Conservation (phyloP, 805 yeast species). For the Myxozyma kluyveri region DNA sequence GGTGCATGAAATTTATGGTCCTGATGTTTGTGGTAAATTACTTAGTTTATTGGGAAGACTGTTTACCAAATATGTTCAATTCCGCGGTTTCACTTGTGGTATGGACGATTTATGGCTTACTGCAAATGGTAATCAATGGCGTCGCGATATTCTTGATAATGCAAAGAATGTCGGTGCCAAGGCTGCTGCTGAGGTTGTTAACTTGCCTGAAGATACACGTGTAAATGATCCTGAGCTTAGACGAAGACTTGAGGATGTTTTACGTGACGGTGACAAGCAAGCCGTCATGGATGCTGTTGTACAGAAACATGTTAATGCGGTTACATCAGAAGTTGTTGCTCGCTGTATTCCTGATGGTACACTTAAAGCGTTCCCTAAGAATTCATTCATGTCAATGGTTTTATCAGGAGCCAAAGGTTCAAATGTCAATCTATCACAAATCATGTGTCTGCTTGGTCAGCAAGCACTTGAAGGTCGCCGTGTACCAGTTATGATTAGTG, state of each 20-base stretch:
- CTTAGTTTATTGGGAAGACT: conserved; percentile 90
- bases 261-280: conserved; percentile 87
- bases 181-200: conserved; percentile 94
- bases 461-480: conserved; percentile 99
- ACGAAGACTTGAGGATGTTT: conserved; percentile 87
- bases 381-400: conserved; percentile 99
- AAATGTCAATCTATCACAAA: conserved; percentile 95
- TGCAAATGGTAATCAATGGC: conserved; percentile 81
- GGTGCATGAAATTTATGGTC: conserved; percentile 91
- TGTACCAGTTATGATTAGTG: conserved; percentile 98
- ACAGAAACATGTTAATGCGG: conserved; percentile 84
- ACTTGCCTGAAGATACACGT: conserved; percentile 53
- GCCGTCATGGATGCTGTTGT: conserved; percentile 95
- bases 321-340: conserved; percentile 91
- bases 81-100: conserved; percentile 97
- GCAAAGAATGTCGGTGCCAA: conserved; percentile 80
- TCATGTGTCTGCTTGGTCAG: conserved; percentile 98
- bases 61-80: conserved; percentile 89
- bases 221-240: conserved; percentile 71
- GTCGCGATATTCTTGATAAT: conserved; percentile 74
- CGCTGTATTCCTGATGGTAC: conserved; percentile 96
- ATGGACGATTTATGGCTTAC: conserved; percentile 98
- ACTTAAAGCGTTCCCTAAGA: conserved; percentile 90
- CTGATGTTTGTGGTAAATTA: conserved; percentile 82
- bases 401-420: conserved; percentile 99